phyloP scores from a whole-genome alignment of 1,284 basidiomycete species.

The Austroboletus novae-zelandiae region DNA sequence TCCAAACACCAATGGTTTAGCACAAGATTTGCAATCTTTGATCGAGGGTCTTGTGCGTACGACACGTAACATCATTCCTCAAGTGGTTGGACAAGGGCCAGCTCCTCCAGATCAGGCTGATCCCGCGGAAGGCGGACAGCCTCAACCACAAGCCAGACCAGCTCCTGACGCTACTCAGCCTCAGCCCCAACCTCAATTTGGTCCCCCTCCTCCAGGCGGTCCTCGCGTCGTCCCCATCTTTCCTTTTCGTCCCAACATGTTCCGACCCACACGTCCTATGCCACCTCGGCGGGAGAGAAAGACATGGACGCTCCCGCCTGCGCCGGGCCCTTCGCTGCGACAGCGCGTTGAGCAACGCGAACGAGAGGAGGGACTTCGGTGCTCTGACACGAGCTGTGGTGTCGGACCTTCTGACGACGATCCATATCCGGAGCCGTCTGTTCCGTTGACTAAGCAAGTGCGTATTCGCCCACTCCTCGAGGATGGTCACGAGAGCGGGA shows the following conservation, averaged over 20 bases:
- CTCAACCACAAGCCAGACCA: constrained; percentile 10
- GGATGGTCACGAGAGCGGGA: background rate
- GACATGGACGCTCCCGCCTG: constrained; percentile 48
- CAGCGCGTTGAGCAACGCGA: constrained; percentile 68
- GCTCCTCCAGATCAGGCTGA: constrained; percentile 4
- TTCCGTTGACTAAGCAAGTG: constrained; percentile 42
- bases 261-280: constrained; percentile 31
- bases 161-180: constrained; percentile 1
- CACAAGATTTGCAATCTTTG: constrained; percentile 26
- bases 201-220: background rate
- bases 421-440: constrained; percentile 42
- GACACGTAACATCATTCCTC: constrained; percentile 24
- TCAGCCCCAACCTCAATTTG: constrained; percentile 1
- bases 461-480: constrained; percentile 36
- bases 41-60: constrained; percentile 26
- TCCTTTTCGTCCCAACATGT: constrained; percentile 22
- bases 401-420: constrained; percentile 75
- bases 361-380: constrained; percentile 65
- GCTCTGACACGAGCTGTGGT: constrained; percentile 67
- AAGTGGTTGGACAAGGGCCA: constrained; percentile 10
- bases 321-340: constrained; percentile 63
- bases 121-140: constrained; percentile 3
- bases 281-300: constrained; percentile 32
- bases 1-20: constrained; percentile 15
- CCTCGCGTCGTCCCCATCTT: constrained; percentile 16